These are phyloP conservation scores for Suhomyces bolitotheri DNA, from an alignment of 1,139 yeast genomes.

Conservation along the genomic window DNA sequence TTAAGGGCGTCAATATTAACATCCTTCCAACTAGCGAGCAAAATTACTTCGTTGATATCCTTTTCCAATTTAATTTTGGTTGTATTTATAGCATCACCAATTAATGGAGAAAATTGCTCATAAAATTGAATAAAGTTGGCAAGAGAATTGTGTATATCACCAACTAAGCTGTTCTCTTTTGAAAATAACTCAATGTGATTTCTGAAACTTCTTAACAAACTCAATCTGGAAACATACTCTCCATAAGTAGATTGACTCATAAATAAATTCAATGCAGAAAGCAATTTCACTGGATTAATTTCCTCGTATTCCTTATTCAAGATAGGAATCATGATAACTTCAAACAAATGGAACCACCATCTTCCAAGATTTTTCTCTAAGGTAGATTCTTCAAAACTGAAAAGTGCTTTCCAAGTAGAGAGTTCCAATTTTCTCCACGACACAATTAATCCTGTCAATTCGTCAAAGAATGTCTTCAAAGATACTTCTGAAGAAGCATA, in stretches of 20 bases:
- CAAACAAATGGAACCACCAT: constrained; percentile 94
- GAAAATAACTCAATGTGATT: constrained; percentile 41
- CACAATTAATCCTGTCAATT: constrained; percentile 68
- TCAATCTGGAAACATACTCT: constrained; percentile 61
- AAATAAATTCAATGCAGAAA: constrained; percentile 75
- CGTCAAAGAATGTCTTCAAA: constrained; percentile 53
- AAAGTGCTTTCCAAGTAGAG: constrained; percentile 79
- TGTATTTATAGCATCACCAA: constrained; percentile 46
- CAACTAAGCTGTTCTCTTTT: constrained; percentile 5
- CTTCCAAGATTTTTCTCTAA: constrained; percentile 59
- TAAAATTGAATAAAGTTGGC: constrained; percentile 66
- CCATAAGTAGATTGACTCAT: constrained; percentile 77
- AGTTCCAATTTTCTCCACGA: constrained; percentile 90
- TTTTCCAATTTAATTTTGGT: constrained; percentile 64
- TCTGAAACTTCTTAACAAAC: constrained; percentile 61
- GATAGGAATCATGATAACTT: constrained; percentile 60
- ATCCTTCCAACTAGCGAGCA: constrained; percentile 96
- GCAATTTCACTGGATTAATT: constrained; percentile 38
- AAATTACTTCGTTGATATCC: constrained; percentile 78
- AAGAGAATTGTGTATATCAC: constrained; percentile 45
- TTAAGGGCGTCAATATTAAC: constrained; percentile 90
- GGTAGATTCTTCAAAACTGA: constrained; percentile 61
- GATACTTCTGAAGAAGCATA: constrained; percentile 83
- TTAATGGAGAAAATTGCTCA: constrained; percentile 56
- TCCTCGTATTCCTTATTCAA: constrained; percentile 33